phyloP scores from a whole-genome alignment of 345 rosid species.

The Eucalyptus melliodora region DNA sequence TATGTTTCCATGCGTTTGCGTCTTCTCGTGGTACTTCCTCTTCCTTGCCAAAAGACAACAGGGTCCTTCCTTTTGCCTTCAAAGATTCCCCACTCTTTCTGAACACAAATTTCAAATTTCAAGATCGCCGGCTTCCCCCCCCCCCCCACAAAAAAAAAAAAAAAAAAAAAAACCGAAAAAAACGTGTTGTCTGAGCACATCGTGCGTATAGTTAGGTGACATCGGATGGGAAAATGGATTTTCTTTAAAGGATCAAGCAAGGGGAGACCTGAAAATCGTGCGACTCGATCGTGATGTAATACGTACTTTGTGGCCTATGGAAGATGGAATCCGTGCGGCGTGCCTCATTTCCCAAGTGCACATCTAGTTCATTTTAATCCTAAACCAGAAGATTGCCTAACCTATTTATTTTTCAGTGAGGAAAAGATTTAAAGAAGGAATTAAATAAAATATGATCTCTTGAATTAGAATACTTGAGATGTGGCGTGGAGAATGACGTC shows the following conservation, averaged over 20 bases:
- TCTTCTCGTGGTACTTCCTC: background rate
- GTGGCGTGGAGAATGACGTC: background rate
- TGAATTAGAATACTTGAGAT: background rate
- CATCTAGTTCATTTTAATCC: background rate
- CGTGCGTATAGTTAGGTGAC: background rate
- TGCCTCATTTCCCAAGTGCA: background rate
- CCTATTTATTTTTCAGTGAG: background rate
- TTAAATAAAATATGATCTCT: background rate
- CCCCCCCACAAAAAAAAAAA: too few relatives aligned
- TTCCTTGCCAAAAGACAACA: background rate
- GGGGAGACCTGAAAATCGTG: background rate
- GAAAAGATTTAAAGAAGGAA: background rate
- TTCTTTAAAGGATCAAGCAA: background rate
- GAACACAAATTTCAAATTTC: background rate
- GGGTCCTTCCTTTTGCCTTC: background rate
- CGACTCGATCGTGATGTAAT: rapidly evolving
- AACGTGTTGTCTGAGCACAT: background rate
- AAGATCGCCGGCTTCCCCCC: background rate
- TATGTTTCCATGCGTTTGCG: background rate
- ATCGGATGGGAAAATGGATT: background rate
- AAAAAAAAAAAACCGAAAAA: too few relatives aligned
- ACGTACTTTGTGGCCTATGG: background rate
- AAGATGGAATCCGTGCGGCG: background rate
- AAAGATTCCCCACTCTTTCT: background rate
- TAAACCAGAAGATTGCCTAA: background rate